These are phyloP conservation scores for Sclerotinia subarctica DNA, from an alignment of 2,329 filamentous ascomycete species.

Conservation along the genomic window DNA sequence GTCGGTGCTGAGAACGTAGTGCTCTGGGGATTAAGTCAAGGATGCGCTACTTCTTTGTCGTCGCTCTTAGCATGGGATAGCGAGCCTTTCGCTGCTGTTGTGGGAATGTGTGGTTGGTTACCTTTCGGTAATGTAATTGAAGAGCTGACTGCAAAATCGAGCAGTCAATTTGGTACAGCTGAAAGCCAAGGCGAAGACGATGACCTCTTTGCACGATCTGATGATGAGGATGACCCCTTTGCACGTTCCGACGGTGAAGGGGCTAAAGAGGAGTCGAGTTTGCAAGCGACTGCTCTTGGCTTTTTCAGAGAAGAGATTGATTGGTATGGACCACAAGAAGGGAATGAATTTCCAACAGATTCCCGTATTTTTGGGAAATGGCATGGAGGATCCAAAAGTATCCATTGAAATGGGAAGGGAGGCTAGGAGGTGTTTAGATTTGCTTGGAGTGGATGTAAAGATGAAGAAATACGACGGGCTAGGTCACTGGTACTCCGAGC, in stretches of 20 bases:
- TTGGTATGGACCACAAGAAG: slow-evolving; percentile 21
- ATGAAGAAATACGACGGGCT: slow-evolving; percentile 44
- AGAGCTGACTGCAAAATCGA: slow-evolving; percentile 17
- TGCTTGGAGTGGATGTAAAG: slow-evolving; percentile 39
- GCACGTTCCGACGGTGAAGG: slow-evolving; percentile 20
- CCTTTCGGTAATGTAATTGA: slow-evolving; percentile 42
- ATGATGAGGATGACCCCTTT: slow-evolving; percentile 19
- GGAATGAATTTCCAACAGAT: slow-evolving; percentile 29
- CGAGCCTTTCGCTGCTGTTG: slow-evolving; percentile 36
- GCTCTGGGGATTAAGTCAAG: slow-evolving; percentile 53
- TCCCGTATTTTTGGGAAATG: slow-evolving; percentile 50
- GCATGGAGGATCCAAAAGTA: slow-evolving; percentile 46
- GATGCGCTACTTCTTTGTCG: slow-evolving; percentile 47
- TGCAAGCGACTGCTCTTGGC: slow-evolving; percentile 14
- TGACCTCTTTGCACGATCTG: not conserved
- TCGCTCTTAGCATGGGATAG: slow-evolving; percentile 45
- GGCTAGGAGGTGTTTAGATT: slow-evolving; percentile 38
- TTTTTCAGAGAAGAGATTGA: slow-evolving; percentile 27
- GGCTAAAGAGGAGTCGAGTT: not conserved
- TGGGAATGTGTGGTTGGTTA: slow-evolving; percentile 48
- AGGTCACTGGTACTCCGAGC: slow-evolving; percentile 47
- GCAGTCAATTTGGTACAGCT: not conserved
- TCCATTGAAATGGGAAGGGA: slow-evolving; percentile 39
- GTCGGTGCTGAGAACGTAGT: slow-evolving; percentile 44
- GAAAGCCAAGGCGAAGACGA: not conserved